Base-by-base conservation (phyloP, 2,329 filamentous ascomycete species). In the Tolypocladium guangdongense region DNA sequence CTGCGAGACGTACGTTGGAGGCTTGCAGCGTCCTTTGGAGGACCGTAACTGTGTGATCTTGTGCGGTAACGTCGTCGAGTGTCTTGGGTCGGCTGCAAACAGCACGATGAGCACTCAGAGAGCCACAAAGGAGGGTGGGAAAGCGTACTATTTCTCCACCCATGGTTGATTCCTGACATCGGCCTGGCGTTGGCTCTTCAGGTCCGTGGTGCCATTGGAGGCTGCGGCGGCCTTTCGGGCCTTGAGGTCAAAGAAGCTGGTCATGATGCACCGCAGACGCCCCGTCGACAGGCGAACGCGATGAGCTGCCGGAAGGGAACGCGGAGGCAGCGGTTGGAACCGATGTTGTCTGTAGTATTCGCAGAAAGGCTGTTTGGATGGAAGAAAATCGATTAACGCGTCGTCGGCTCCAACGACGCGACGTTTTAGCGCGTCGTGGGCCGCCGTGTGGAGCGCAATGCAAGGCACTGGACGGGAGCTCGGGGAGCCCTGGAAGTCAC, bases 111-210 rank as follows among this genome's bases (percentile, higher is more conserved):
- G n/a, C 48, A 63, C 74, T 52, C 74, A 65, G 55, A 52, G 52
- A 52, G 8, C 4, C 20, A 11, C 7, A 24, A n/a, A 38, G 6
- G 7, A 3, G 4, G 10, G 38, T 20, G 14, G 7, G 7, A 12
- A 27, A n/a, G 56, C 79, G 58, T 76, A 96, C 92, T 96, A 97
- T 88, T 97, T 97, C 76, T 97, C 93, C 52, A 97, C 92, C 93
- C 93, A 99, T 63, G 93, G 93, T 66, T 96, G 92, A 10, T 63
- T 61, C 84, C 77, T 64, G 81, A 80, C 60, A 78, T 86, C 64
- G 76, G 78, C 55, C 74, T 79, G 61, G 59, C 78, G 79, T 56
- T 84, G 78, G 52, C 77, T 70, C 70, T 92, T 95, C 52, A 78
- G 78, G 46, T 86, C 82, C 22, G 79, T 71, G 55, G 72, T 67